Conservation (phyloP, 208 protist genomes). For the Trypanosoma lewisi region DNA sequence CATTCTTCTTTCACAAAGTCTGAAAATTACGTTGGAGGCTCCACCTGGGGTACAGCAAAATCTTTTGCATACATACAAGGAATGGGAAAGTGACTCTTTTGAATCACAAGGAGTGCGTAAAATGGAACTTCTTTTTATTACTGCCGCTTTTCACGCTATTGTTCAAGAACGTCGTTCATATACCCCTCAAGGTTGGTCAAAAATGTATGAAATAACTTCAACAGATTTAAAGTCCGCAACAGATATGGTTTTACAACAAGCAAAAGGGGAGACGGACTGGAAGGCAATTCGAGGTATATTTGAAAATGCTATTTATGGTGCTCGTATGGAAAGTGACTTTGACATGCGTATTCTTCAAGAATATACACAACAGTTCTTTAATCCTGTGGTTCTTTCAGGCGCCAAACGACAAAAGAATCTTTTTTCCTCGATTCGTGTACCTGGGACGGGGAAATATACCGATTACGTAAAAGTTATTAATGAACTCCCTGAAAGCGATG, state of each 20-base stretch:
- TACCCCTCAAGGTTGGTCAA: conserved; percentile 97
- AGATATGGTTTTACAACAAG: conserved; percentile 89
- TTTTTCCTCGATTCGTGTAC: conserved; percentile 62
- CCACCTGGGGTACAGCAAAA: conserved; percentile 96
- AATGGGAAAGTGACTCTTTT: conserved; percentile 63
- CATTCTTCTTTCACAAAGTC: conserved; percentile 91
- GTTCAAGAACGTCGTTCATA: conserved; percentile 96
- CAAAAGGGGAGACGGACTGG: conserved; percentile 79
- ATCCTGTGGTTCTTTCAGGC: conserved; percentile 49
- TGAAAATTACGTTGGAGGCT: conserved; percentile 97
- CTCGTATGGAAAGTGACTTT: conserved; percentile 94
- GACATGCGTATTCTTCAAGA: conserved; percentile 91
- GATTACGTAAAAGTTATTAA: conserved; percentile 83
- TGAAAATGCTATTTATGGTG: conserved; percentile 95
- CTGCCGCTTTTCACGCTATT: conserved; percentile 95
- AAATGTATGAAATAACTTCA: conserved; percentile 96
- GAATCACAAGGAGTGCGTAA: conserved; percentile 56
- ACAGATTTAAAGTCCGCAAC: conserved; percentile 92
- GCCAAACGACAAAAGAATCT: conserved; percentile 57
- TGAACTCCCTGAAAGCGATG: conserved; percentile 90
- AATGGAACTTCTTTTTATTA: conserved; percentile 92
- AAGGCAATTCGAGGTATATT: conserved; percentile 92
- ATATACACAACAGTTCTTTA: conserved; percentile 93
- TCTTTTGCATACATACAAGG: conserved; percentile 92
- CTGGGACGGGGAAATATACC: conserved; percentile 47